Percentiles rank a stretch among this genome's conserved stretches.
Evolutionary conservation across 164 flowering plant species (phyloP).

Genomic region (Houttuynia cordata): DNA sequence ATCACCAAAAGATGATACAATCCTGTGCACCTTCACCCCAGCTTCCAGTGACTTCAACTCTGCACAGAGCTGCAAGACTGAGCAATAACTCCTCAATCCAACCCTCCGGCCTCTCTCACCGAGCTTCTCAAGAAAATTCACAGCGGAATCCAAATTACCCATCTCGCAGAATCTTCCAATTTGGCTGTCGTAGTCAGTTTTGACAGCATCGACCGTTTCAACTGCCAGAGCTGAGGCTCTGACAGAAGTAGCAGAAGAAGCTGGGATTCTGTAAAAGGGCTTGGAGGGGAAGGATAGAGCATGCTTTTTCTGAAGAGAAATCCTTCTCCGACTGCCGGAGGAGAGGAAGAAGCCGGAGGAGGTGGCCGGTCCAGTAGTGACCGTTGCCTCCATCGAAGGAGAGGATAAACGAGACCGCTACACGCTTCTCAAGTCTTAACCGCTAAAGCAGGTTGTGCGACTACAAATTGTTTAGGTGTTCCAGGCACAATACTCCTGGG

Average conservation of each 20-base stretch:
- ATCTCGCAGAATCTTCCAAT: slow-evolving; percentile 32
- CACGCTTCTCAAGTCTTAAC: no score
- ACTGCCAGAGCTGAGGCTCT: not conserved
- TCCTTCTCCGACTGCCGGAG: not conserved
- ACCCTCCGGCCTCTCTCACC: slow-evolving; percentile 15
- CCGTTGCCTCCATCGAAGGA: not conserved
- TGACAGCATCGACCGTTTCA: not conserved
- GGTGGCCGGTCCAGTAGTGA: not conserved
- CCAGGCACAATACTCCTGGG: no score
- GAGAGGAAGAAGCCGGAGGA: not conserved
- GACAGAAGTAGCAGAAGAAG: not conserved
- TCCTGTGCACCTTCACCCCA: slow-evolving; percentile 36
- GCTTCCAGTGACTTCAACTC: slow-evolving; percentile 28
- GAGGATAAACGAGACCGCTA: no score
- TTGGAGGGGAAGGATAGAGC: not conserved
- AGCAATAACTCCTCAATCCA: slow-evolving; percentile 29
- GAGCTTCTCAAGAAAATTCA: slow-evolving; percentile 23
- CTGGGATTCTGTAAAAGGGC: not conserved
- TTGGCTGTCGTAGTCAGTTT: slow-evolving; percentile 9
- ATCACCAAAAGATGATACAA: slow-evolving; percentile 17
- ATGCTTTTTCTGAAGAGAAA: not conserved
- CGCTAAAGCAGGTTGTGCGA: no score
- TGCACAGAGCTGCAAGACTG: slow-evolving; percentile 53
- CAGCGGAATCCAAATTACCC: slow-evolving; percentile 40
- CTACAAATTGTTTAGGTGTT: no score